Conservation (phyloP, 2,329 filamentous ascomycete genomes). For the Fusarium algeriense region DNA sequence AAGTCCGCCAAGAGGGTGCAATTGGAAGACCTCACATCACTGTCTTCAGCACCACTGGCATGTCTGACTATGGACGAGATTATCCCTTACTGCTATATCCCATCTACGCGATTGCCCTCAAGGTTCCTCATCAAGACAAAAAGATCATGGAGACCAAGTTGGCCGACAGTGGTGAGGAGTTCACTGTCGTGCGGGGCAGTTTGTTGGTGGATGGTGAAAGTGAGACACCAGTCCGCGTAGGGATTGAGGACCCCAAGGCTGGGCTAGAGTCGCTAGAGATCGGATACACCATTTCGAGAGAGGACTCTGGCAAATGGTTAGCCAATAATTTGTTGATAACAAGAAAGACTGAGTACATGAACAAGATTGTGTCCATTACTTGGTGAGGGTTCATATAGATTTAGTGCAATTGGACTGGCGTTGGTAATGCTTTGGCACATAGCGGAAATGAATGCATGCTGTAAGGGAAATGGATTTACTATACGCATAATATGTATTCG, state of each 20-base stretch:
- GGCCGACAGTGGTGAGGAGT: conserved; percentile 48
- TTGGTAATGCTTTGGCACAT: background rate
- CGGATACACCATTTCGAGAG: conserved; percentile 62
- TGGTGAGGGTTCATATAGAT: conserved; percentile 40
- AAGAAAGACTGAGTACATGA: conserved; percentile 44
- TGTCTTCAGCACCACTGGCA: conserved; percentile 56
- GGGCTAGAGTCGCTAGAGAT: conserved; percentile 53
- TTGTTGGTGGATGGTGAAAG: conserved; percentile 51
- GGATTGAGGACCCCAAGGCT: conserved; percentile 54
- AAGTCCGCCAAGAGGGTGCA: conserved; percentile 46
- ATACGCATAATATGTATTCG: accelerated
- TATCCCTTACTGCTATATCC: conserved; percentile 58
- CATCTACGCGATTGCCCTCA: conserved; percentile 58
- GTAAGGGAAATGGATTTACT: background rate
- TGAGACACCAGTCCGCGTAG: conserved; percentile 51
- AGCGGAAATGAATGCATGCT: background rate
- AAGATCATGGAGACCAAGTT: conserved; percentile 58
- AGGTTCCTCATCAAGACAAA: conserved; percentile 62
- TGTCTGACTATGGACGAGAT: conserved; percentile 54
- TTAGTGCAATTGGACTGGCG: background rate
- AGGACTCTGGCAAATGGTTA: conserved; percentile 63
- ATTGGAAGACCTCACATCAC: conserved; percentile 51
- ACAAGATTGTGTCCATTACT: conserved; percentile 55
- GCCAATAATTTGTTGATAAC: conserved; percentile 54
- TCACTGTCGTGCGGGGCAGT: conserved; percentile 55